Evolutionary conservation across 306 rosid genomes (phyloP).

Genomic region (Dalbergia cochinchinensis): DNA sequence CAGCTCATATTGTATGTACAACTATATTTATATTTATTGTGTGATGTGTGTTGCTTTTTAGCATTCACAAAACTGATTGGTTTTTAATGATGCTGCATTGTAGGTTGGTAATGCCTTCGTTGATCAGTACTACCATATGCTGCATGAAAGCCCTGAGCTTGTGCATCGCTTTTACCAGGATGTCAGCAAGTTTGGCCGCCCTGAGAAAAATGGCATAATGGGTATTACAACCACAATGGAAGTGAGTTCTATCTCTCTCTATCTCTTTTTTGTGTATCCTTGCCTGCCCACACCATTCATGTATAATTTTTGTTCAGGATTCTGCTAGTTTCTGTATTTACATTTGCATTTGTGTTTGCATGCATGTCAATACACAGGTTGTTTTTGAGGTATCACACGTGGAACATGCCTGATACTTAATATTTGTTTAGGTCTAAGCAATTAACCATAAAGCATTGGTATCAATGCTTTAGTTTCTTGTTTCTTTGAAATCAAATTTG

Average conservation of each 20-base stretch:
- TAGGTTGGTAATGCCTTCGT: constrained; percentile 96
- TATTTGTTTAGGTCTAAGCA: not conserved
- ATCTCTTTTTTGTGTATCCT: not conserved
- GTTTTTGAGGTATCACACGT: not conserved
- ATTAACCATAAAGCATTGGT: not conserved
- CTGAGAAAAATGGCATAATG: constrained; percentile 70
- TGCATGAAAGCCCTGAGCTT: constrained; percentile 80
- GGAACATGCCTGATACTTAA: not conserved
- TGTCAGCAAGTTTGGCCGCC: constrained; percentile 82
- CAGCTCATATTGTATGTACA: constrained; percentile 72
- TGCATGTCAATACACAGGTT: not conserved
- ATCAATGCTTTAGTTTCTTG: not conserved
- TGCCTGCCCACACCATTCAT: not conserved
- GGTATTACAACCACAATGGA: constrained; percentile 75
- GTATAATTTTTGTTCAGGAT: not conserved
- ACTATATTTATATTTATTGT: not conserved
- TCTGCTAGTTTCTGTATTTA: not conserved
- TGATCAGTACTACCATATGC: constrained; percentile 82
- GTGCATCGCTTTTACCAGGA: constrained; percentile 92
- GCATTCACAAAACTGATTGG: not conserved
- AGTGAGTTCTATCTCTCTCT: constrained; percentile 56
- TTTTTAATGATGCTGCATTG: constrained; percentile 13
- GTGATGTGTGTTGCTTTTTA: not conserved
- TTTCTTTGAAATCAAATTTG: not conserved
- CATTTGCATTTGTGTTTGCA: not conserved